Evolutionary conservation across 768 basidiomycete genomes (phyloP), one percentile per base, ranked within the genome.

Genomic region (Candolleomyces aberdarensis): DNA sequence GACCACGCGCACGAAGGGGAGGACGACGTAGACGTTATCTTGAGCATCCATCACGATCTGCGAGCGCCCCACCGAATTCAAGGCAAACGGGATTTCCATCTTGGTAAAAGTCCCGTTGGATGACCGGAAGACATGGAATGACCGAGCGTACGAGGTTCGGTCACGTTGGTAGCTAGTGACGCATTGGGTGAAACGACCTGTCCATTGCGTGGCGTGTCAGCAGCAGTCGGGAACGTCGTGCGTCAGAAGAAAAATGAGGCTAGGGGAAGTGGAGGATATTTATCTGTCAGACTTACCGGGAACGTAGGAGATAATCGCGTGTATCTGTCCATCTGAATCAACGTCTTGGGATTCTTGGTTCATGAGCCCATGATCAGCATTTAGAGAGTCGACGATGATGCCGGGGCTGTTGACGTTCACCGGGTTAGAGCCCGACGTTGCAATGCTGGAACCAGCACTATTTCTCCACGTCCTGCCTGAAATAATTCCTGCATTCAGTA

Each of bases 321-420:
- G 80, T 41, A 80, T 74, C 56, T 76, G 76, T 31, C 80, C 80
- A 3, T 69, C 57, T 3, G 79, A 79, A 56, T 82, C 80, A 3
- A 80, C 75, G 17, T 72, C 75, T 67, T 82, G 80, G 0, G 79
- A 78, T 60, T 82, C 80, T 65, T 82, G 80, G 64, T 82, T 82
- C 78, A 82, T 80, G n/a, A 82, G 71, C 2, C 75, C 80, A 63
- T 81, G 80, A 61, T 81, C 76, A 10, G 80, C 77, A 56, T 81
- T 74, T 20, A 80, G 67, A 4, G 77, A 66, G 58, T 81, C 80
- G 26, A 79, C 70, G 56, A 80, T 76, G 15, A 80, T 77, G 11
- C 78, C 80, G 7, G 66, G 71, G 1, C 76, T 76, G 53, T 78
- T 80, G 52, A 81, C 78, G 58, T 75, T 77, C 3, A 80, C 63